A percentile compares a stretch with the other conserved stretches of the same genome.
Evolutionary conservation across 164 flowering plant genomes (phyloP).

Genomic region (Piper longum): DNA sequence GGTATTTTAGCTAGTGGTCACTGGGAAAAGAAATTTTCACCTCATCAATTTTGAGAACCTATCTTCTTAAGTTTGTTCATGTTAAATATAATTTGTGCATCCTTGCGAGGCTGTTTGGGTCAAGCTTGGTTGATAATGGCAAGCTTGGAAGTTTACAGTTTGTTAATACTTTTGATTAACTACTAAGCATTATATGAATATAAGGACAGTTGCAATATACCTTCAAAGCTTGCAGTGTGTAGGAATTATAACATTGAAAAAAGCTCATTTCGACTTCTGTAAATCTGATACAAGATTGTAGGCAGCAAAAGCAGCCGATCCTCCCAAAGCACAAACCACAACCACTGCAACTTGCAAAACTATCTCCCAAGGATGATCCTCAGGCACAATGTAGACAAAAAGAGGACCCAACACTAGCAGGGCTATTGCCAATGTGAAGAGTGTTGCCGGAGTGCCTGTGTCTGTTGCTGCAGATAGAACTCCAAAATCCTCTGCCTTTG

Average conservation of each 20-base stretch:
- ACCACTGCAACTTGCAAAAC: slow-evolving; percentile 52
- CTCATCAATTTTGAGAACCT: background rate
- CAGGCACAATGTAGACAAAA: slow-evolving; percentile 67
- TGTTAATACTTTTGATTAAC: background rate
- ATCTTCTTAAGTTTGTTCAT: background rate
- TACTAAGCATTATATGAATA: background rate
- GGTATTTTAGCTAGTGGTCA: background rate
- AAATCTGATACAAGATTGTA: slow-evolving; percentile 71
- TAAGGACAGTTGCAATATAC: too few relatives aligned
- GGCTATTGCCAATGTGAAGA: slow-evolving; percentile 42
- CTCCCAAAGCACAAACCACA: slow-evolving; percentile 46
- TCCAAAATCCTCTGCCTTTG: slow-evolving; percentile 81
- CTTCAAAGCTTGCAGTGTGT: background rate
- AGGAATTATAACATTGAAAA: too few relatives aligned
- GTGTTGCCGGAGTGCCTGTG: slow-evolving; percentile 54
- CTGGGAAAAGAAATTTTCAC: background rate
- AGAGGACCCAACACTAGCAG: slow-evolving; percentile 61
- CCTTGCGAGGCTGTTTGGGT: too few relatives aligned
- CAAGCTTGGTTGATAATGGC: background rate
- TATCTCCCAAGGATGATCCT: slow-evolving; percentile 58
- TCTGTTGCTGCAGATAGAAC: slow-evolving; percentile 82
- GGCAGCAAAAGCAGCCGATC: slow-evolving; percentile 90
- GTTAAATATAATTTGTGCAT: too few relatives aligned
- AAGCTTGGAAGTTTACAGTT: background rate
- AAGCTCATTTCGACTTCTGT: slow-evolving; percentile 46